Evolutionary conservation across 768 basidiomycete genomes (phyloP).

Genomic region (Kwoniella heveanensis): DNA sequence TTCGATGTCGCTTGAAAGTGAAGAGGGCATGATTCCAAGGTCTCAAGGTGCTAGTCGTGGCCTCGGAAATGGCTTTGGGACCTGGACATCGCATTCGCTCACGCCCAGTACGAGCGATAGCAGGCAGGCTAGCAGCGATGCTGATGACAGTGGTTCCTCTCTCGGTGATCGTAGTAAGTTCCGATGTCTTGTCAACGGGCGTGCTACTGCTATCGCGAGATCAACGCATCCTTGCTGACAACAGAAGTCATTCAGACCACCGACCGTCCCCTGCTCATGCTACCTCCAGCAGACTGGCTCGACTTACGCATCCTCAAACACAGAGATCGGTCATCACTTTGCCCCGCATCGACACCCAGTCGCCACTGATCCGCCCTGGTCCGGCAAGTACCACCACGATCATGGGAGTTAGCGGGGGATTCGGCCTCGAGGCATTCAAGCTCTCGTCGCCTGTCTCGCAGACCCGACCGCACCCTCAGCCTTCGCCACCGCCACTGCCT

Average conservation of each 20-base stretch:
- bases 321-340: neutral
- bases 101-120: neutral
- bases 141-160: neutral
- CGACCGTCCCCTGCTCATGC: too few species aligned
- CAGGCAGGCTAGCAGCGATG: neutral
- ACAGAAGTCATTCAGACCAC: too few species aligned
- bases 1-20: neutral
- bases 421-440: conserved; percentile 6
- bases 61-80: neutral
- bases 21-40: neutral
- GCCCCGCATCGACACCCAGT: neutral
- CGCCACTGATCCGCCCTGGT: neutral
- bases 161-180: neutral
- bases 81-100: neutral
- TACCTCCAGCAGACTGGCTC: too few species aligned
- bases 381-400: neutral
- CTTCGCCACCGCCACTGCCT: neutral
- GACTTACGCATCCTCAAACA: neutral
- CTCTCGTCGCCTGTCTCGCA: conserved; percentile 5
- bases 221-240: too few species aligned
- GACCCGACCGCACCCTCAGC: conserved; percentile 5
- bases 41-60: neutral
- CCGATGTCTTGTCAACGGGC: neutral
- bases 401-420: neutral
- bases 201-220: too few species aligned